Conservation (phyloP, 176 grass and related monocot genomes). For the Ananas comosus region DNA sequence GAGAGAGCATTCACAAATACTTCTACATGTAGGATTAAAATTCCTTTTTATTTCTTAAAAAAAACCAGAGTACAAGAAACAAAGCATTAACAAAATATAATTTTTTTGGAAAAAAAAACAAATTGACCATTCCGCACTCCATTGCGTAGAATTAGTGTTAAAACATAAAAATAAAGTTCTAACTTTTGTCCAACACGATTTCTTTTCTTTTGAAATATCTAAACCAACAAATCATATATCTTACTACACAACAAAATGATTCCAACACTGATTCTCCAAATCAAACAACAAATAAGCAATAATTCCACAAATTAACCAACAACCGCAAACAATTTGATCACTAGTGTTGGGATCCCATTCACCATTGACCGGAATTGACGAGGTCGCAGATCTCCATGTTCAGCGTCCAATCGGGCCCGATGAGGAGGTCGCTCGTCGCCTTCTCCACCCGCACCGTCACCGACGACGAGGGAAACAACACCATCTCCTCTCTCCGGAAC, state of each 20-base stretch:
- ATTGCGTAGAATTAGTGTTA: too few species aligned
- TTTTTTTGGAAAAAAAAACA: too few species aligned
- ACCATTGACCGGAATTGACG: slow-evolving; percentile 64
- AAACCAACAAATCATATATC: too few species aligned
- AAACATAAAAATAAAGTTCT: too few species aligned
- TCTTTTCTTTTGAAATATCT: too few species aligned
- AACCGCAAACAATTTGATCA: neutral
- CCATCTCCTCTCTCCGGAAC: too few species aligned
- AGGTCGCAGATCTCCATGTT: slow-evolving; percentile 91
- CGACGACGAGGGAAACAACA: slow-evolving; percentile 28
- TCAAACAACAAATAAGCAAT: neutral
- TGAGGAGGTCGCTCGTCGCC: slow-evolving; percentile 81
- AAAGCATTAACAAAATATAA: too few species aligned
- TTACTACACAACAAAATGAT: too few species aligned
- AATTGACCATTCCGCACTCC: too few species aligned
- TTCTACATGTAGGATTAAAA: neutral
- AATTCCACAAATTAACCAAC: neutral
- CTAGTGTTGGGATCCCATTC: neutral
- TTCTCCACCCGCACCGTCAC: slow-evolving; percentile 65
- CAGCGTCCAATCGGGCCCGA: slow-evolving; percentile 75
- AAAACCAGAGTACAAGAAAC: neutral
- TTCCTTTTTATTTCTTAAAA: too few species aligned
- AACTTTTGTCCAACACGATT: too few species aligned
- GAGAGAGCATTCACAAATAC: neutral
- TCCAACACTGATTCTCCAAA: too few species aligned